Conservation (phyloP, 2,329 filamentous ascomycete genomes). For the Chalara sp. region DNA sequence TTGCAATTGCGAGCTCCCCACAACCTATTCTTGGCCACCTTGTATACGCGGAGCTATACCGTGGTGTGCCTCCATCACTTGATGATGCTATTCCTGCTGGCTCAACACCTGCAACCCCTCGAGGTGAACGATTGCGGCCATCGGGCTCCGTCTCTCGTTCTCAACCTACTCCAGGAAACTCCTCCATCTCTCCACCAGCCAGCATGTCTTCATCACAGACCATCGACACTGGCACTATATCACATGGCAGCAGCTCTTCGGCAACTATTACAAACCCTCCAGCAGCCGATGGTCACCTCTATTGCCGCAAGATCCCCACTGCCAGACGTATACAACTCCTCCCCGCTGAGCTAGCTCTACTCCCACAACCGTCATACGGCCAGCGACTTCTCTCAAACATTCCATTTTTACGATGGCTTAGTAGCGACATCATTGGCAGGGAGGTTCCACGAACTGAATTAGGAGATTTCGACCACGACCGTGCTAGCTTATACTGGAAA, state of each 20-base stretch:
- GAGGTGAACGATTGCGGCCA: not conserved
- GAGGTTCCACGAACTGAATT: constrained; percentile 66
- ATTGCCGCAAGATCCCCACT: constrained; percentile 57
- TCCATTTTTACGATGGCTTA: constrained; percentile 67
- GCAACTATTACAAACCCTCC: constrained; percentile 16
- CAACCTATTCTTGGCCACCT: constrained; percentile 65
- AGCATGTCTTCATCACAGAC: constrained; percentile 42
- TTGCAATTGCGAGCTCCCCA: constrained; percentile 63
- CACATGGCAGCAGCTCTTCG: constrained; percentile 14
- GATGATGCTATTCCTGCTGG: constrained; percentile 52
- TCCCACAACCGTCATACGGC: constrained; percentile 58
- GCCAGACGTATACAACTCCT: constrained; percentile 59
- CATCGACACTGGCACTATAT: constrained; percentile 42
- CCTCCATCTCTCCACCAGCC: constrained; percentile 22
- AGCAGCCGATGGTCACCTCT: constrained; percentile 29
- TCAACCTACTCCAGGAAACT: constrained; percentile 19
- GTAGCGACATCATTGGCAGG: constrained; percentile 64
- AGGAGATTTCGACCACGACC: constrained; percentile 71
- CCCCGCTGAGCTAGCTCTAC: constrained; percentile 63
- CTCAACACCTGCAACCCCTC: not conserved
- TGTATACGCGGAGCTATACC: constrained; percentile 65
- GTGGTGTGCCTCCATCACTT: constrained; percentile 54
- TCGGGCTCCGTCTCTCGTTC: constrained; percentile 18
- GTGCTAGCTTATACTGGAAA: constrained; percentile 61
- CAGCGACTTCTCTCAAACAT: constrained; percentile 59